A percentile compares a stretch with the other conserved stretches of the same genome.
Conservation (phyloP, 2,329 filamentous ascomycete genomes). For the Calonectria ilicicola region DNA sequence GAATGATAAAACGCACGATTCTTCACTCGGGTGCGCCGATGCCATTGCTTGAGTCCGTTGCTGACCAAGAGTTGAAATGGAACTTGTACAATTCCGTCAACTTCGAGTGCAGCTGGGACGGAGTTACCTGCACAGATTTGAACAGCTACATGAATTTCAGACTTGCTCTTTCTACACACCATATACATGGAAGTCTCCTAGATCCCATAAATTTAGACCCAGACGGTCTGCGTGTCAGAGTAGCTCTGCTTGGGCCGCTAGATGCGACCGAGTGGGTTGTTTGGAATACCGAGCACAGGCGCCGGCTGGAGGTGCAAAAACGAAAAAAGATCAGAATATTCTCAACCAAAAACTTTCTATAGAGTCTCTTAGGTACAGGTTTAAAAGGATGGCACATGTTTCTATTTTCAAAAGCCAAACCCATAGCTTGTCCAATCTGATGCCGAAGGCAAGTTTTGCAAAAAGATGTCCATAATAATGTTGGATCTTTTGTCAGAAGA, state of each 20-base stretch:
- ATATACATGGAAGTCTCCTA: not conserved
- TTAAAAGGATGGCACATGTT: too few species aligned
- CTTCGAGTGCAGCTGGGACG: not conserved
- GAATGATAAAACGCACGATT: slow-evolving; percentile 1
- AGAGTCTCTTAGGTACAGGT: too few species aligned
- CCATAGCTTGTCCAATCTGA: too few species aligned
- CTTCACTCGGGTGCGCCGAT: slow-evolving; percentile 8
- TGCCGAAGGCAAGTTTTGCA: too few species aligned
- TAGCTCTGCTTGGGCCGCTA: not conserved
- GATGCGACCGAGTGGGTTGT: not conserved
- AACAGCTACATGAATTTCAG: not conserved
- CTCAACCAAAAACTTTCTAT: too few species aligned
- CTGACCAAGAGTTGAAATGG: not conserved
- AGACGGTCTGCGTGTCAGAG: not conserved
- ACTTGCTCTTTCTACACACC: not conserved
- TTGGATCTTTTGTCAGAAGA: too few species aligned
- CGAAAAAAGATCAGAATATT: not conserved
- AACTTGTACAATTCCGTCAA: not conserved
- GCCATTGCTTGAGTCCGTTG: not conserved
- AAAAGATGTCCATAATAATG: too few species aligned
- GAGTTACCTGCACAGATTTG: not conserved
- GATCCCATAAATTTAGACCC: not conserved
- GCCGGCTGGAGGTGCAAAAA: not conserved
- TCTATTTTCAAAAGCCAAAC: too few species aligned
- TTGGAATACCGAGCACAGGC: not conserved